Percentiles rank a stretch among this genome's conserved stretches.
Conservation (phyloP, 805 yeast species). For the Spathaspora passalidarum region DNA sequence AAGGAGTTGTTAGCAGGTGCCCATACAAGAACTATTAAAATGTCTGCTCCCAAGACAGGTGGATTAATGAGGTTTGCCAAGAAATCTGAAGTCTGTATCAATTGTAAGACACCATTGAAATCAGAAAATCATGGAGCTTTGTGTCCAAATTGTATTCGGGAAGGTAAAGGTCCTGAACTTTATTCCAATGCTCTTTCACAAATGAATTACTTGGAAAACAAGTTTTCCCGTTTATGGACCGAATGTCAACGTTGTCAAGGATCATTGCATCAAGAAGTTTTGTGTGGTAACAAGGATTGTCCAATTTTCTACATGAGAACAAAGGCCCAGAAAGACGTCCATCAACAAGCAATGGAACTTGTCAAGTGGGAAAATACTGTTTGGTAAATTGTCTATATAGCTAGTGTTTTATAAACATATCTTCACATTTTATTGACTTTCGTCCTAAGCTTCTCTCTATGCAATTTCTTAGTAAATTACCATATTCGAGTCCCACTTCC, state of each 20-base stretch:
- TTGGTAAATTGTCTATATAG: constrained; percentile 35
- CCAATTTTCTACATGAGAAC: constrained; percentile 97
- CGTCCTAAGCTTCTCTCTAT: constrained; percentile 53
- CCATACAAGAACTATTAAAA: constrained; percentile 75
- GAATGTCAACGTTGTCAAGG: constrained; percentile 99
- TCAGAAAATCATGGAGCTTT: constrained; percentile 62
- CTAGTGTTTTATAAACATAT: constrained; percentile 39
- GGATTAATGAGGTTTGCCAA: constrained; percentile 91
- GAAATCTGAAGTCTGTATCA: constrained; percentile 83
- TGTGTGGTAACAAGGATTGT: constrained; percentile 94
- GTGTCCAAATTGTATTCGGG: constrained; percentile 72
- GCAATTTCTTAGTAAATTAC: constrained; percentile 52
- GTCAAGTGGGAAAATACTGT: constrained; percentile 60
- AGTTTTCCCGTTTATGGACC: constrained; percentile 91
- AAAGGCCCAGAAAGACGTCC: constrained; percentile 73
- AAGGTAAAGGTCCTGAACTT: constrained; percentile 72
- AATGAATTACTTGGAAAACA: constrained; percentile 75
- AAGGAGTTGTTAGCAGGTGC: constrained; percentile 77
- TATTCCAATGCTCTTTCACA: constrained; percentile 80
- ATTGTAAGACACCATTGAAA: constrained; percentile 79
- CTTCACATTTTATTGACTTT: constrained; percentile 42
- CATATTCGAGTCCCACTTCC: constrained; percentile 57
- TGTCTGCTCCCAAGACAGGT: constrained; percentile 74
- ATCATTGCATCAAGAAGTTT: constrained; percentile 89
- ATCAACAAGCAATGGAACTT: constrained; percentile 54